These are phyloP conservation scores for Dictyostelium purpureum DNA, from an alignment of 78 protist genomes.

Conservation along the genomic window DNA sequence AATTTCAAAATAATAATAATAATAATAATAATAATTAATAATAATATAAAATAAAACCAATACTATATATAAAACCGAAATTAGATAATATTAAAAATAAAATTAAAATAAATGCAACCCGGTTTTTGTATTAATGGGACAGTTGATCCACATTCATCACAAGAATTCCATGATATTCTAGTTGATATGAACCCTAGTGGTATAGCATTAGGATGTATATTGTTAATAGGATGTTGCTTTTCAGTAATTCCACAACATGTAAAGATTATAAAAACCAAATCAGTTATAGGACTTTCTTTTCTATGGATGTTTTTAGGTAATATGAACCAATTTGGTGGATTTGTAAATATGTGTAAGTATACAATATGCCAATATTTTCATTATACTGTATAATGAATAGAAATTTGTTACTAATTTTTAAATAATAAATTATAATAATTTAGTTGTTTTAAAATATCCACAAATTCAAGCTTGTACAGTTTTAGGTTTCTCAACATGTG, in stretches of 20 bases:
- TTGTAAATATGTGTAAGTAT: slow-evolving; percentile 55
- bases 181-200: slow-evolving; percentile 3
- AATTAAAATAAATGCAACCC: not conserved
- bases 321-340: slow-evolving; percentile 60
- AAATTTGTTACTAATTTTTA: not conserved
- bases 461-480: slow-evolving; percentile 40
- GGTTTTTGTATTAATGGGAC: slow-evolving; percentile 72
- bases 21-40: too few species aligned
- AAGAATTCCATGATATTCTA: slow-evolving; percentile 5
- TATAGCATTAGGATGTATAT: slow-evolving; percentile 40
- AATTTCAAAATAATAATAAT: too few species aligned
- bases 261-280: slow-evolving; percentile 34
- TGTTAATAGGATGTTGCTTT: slow-evolving; percentile 36
- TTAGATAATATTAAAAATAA: too few species aligned
- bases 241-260: slow-evolving; percentile 77
- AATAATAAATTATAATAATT: not conserved
- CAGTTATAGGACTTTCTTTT: slow-evolving; percentile 51
- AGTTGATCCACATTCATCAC: not conserved
- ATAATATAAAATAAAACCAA: too few species aligned
- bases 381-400: not conserved
- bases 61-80: too few species aligned
- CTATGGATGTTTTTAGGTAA: slow-evolving; percentile 78
- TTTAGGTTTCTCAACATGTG: slow-evolving; percentile 19
- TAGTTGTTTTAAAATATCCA: slow-evolving; percentile 67
- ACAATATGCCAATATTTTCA: too few species aligned